A percentile compares a stretch with the other conserved stretches of the same genome.
phyloP scores from a whole-genome alignment of 2,329 filamentous ascomycete species.

The Calonectria henricotiae region DNA sequence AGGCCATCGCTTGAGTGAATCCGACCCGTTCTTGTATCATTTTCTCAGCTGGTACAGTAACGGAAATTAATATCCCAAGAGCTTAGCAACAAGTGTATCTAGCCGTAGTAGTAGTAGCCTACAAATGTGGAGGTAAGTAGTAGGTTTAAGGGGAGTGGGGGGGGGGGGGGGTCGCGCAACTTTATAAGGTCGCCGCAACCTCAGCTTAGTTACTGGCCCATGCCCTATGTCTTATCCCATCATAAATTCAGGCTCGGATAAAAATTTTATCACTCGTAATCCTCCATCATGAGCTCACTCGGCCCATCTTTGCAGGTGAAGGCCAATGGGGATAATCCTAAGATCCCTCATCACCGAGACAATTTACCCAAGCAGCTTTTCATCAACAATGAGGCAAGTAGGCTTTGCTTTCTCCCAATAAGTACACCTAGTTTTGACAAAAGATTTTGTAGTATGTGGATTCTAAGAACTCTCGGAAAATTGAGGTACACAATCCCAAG shows the following conservation, averaged over 20 bases:
- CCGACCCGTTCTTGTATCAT: constrained; percentile 5
- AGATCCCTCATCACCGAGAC: constrained; percentile 52
- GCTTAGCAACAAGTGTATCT: not conserved
- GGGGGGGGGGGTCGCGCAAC: not conserved
- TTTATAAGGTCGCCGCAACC: constrained; percentile 12
- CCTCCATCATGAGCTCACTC: constrained; percentile 47
- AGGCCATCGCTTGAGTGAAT: constrained; percentile 30
- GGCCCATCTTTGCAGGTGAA: constrained; percentile 46
- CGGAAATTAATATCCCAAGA: constrained; percentile 34
- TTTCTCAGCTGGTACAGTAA: not conserved
- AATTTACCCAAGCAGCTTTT: constrained; percentile 59
- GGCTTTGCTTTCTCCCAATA: no score
- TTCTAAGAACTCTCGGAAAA: constrained; percentile 63
- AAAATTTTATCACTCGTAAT: not conserved
- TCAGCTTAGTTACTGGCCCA: not conserved
- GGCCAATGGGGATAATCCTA: constrained; percentile 23
- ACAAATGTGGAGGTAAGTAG: not conserved
- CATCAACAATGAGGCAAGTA: constrained; percentile 58
- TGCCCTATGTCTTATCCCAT: not conserved
- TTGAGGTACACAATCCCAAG: constrained; percentile 67
- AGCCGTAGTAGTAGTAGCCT: not conserved
- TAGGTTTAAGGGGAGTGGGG: not conserved
- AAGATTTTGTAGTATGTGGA: constrained; percentile 56
- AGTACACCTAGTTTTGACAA: not conserved
- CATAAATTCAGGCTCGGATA: not conserved